Conservation (phyloP, 169 alveolate genomes). For the Plasmodium gallinaceum region DNA sequence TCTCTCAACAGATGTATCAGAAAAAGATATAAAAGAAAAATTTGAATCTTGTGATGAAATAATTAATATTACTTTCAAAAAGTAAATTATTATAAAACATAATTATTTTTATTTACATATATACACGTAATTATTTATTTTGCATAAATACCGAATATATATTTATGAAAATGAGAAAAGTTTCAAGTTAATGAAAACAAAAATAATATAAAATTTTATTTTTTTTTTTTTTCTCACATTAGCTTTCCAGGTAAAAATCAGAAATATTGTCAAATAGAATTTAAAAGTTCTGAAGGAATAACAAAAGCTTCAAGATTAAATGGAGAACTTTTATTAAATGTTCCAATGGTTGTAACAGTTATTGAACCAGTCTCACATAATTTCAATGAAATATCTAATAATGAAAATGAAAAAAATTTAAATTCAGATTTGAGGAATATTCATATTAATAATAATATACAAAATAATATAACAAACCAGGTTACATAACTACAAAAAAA, state of each 20-base stretch:
- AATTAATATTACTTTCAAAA: slow-evolving; percentile 57
- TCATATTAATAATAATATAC: background rate
- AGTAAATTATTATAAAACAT: slow-evolving; percentile 30
- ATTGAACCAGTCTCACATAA: slow-evolving; percentile 71
- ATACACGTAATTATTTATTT: slow-evolving; percentile 6
- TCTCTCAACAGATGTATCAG: slow-evolving; percentile 77
- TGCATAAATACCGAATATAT: background rate
- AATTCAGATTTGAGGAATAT: slow-evolving; percentile 5
- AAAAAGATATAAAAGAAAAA: slow-evolving; percentile 69
- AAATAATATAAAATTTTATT: too few species aligned
- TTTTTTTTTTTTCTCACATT: background rate
- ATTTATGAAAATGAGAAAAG: background rate
- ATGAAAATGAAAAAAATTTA: slow-evolving; percentile 11
- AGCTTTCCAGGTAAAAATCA: slow-evolving; percentile 77
- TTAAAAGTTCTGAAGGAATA: slow-evolving; percentile 79
- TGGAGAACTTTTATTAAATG: slow-evolving; percentile 67
- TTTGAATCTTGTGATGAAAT: slow-evolving; percentile 78
- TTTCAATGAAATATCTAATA: slow-evolving; percentile 21
- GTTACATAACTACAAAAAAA: background rate
- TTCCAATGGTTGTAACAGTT: slow-evolving; percentile 78
- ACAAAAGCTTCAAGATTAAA: slow-evolving; percentile 76
- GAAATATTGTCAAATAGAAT: slow-evolving; percentile 78
- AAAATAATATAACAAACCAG: slow-evolving; percentile 21
- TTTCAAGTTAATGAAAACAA: background rate
- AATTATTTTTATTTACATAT: background rate